Evolutionary conservation across 2,329 filamentous ascomycete genomes (phyloP).

Genomic region (Blastomyces percursus): DNA sequence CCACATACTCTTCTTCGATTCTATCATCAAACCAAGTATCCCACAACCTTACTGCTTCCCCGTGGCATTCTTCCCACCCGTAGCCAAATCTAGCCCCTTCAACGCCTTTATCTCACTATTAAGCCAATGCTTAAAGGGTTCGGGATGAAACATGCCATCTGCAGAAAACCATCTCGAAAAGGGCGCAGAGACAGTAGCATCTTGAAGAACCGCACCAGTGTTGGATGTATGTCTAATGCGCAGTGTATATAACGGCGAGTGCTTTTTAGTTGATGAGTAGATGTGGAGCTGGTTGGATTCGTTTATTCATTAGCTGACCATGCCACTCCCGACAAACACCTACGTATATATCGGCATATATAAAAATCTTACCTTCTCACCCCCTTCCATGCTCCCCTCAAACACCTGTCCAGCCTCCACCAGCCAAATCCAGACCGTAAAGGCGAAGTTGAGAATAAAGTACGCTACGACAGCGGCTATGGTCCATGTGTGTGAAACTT

Average conservation of each 20-base stretch:
- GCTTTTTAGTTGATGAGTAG: constrained; percentile 59
- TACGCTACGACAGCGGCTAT: constrained; percentile 69
- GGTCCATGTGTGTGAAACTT: constrained; percentile 71
- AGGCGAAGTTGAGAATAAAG: constrained; percentile 61
- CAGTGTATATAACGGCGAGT: constrained; percentile 70
- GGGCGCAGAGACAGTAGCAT: constrained; percentile 43
- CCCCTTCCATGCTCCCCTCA: constrained; percentile 56
- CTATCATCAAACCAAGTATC: background rate
- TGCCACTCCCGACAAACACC: background rate
- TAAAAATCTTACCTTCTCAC: constrained; percentile 47
- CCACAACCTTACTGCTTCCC: background rate
- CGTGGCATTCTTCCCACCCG: background rate
- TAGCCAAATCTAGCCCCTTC: constrained; percentile 33
- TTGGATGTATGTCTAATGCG: constrained; percentile 43
- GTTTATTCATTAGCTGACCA: background rate
- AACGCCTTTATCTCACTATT: constrained; percentile 47
- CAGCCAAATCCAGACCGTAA: constrained; percentile 75
- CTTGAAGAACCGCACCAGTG: constrained; percentile 30
- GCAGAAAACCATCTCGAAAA: constrained; percentile 51
- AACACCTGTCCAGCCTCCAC: constrained; percentile 79
- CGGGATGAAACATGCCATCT: constrained; percentile 49
- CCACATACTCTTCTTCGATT: background rate
- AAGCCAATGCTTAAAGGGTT: constrained; percentile 53
- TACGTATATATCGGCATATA: background rate
- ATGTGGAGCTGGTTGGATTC: constrained; percentile 43